Conservation (phyloP, 2,329 filamentous ascomycete species). For the Capronia epimyces region DNA sequence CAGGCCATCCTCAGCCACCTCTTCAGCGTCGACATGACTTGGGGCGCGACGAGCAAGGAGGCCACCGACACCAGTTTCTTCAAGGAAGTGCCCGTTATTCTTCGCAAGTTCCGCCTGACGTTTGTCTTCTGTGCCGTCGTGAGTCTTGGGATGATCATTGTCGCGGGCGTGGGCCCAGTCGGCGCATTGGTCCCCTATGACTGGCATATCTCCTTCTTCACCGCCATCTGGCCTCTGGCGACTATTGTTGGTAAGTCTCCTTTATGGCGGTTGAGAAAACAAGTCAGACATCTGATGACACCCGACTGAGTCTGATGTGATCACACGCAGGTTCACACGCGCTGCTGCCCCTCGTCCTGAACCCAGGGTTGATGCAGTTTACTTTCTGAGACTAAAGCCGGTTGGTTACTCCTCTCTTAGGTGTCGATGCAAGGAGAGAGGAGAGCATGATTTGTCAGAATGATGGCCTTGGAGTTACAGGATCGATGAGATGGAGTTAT, state of each 20-base stretch:
- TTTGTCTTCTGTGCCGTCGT: conserved; percentile 43
- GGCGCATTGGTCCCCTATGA: conserved; percentile 39
- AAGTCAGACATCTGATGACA: background rate
- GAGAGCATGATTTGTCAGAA: no score
- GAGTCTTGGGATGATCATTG: conserved; percentile 47
- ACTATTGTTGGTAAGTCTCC: conserved; percentile 42
- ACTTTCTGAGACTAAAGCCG: conserved; percentile 14
- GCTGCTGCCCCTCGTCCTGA: conserved; percentile 30
- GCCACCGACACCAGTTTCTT: conserved; percentile 68
- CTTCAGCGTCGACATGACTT: conserved; percentile 79
- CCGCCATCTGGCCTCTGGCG: conserved; percentile 55
- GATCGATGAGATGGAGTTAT: no score
- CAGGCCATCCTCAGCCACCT: conserved; percentile 76
- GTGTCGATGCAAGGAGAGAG: no score
- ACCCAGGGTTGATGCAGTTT: conserved; percentile 32
- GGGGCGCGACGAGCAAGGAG: conserved; percentile 81
- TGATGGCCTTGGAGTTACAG: no score
- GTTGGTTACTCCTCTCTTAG: no score
- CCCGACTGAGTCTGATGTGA: background rate
- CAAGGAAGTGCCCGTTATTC: conserved; percentile 71
- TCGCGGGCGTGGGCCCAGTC: conserved; percentile 36
- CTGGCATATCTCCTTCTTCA: conserved; percentile 55
- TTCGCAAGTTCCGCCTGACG: conserved; percentile 67
- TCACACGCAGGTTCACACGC: conserved; percentile 35
- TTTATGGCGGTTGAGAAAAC: no score